Evolutionary conservation across 73 alveolate genomes (phyloP).

Genomic region (Paramecium caudatum): DNA sequence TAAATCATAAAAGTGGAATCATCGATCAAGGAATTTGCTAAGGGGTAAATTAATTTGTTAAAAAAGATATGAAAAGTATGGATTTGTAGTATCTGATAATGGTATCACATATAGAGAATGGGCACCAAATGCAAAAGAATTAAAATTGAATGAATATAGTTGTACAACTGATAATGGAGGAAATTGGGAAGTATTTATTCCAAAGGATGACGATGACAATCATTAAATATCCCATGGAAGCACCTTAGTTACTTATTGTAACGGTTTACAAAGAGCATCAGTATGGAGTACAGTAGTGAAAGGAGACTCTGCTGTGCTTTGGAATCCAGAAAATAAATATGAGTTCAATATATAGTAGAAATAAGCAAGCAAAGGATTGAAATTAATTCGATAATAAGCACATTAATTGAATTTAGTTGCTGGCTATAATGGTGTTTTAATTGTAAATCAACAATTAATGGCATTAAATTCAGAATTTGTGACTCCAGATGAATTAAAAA

Average conservation of each 20-base stretch:
- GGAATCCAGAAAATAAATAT: conserved; percentile 34
- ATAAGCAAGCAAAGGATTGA: not conserved
- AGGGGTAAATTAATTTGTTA: not conserved
- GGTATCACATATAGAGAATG: conserved; percentile 84
- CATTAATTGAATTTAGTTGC: not conserved
- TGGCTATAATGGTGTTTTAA: not conserved
- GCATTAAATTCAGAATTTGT: not conserved
- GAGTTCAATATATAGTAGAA: not conserved
- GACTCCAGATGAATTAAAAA: conserved; percentile 19
- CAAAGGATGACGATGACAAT: conserved; percentile 70
- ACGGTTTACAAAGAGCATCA: conserved; percentile 84
- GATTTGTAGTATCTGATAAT: conserved; percentile 24
- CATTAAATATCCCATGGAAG: conserved; percentile 80
- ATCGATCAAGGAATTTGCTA: not conserved
- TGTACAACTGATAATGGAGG: conserved; percentile 80
- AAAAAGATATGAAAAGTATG: conserved; percentile 1
- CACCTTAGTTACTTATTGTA: conserved; percentile 70
- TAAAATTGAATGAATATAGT: conserved; percentile 81
- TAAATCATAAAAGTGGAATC: conserved; percentile 24
- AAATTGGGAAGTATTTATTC: conserved; percentile 78
- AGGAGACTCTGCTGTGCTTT: conserved; percentile 3
- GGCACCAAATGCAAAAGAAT: conserved; percentile 94
- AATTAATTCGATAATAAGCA: not conserved
- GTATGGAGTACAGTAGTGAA: conserved; percentile 80
- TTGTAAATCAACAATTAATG: not conserved